These are phyloP conservation scores for Puccinia horiana DNA, from an alignment of 1,284 basidiomycete genomes.

Conservation along the genomic window DNA sequence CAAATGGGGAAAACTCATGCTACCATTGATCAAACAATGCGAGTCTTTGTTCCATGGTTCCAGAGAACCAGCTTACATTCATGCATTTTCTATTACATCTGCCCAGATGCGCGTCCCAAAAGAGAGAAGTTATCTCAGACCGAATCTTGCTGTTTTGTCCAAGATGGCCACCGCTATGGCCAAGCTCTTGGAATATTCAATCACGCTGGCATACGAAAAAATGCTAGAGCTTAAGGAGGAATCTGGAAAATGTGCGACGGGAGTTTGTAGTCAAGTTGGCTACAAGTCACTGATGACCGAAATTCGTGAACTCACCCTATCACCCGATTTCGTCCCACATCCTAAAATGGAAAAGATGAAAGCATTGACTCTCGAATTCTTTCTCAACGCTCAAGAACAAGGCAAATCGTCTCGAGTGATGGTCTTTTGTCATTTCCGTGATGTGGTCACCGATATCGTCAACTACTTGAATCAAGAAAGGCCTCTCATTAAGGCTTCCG, in stretches of 20 bases:
- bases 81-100: slow-evolving; percentile 29
- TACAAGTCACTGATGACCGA: slow-evolving; percentile 69
- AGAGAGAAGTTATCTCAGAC: slow-evolving; percentile 28
- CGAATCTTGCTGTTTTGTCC: slow-evolving; percentile 18
- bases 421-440: slow-evolving; percentile 88
- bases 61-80: slow-evolving; percentile 43
- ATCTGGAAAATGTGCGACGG: slow-evolving; percentile 56
- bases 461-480: slow-evolving; percentile 66
- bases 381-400: slow-evolving; percentile 67
- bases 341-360: slow-evolving; percentile 90
- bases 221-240: slow-evolving; percentile 60
- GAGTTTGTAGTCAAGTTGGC: slow-evolving; percentile 64
- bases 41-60: slow-evolving; percentile 44
- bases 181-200: slow-evolving; percentile 50
- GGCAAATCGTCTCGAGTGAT: slow-evolving; percentile 75
- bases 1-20: slow-evolving; percentile 58
- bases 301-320: slow-evolving; percentile 63
- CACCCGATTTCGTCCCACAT: slow-evolving; percentile 68
- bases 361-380: slow-evolving; percentile 75
- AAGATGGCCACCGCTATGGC: slow-evolving; percentile 51
- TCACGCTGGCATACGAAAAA: slow-evolving; percentile 58
- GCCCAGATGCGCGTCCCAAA: slow-evolving; percentile 19
- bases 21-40: slow-evolving; percentile 50
- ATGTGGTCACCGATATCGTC: slow-evolving; percentile 88
- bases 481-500: slow-evolving; percentile 73